These are phyloP conservation scores for Isoetes taiwanensis DNA, from an alignment of 75 land plant genomes.

Conservation along the genomic window DNA sequence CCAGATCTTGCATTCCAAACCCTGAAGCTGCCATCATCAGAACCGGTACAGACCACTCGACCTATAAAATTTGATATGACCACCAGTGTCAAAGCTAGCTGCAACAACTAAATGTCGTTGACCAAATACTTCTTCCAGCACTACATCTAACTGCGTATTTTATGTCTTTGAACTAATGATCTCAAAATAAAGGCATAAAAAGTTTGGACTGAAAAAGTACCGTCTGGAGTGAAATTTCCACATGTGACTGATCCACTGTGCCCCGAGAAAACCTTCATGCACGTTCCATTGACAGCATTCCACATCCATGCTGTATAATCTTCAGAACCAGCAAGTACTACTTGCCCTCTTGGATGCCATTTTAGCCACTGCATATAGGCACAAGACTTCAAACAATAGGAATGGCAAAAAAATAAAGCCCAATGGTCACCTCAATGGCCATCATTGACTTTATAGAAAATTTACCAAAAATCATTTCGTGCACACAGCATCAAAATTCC, in stretches of 20 bases:
- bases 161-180: no score
- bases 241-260: conserved; percentile 73
- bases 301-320: conserved; percentile 85
- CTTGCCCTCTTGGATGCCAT: conserved; percentile 95
- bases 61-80: conserved; percentile 34
- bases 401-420: no score
- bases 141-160: background rate
- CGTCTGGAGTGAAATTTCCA: conserved; percentile 96
- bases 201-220: no score
- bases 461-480: no score
- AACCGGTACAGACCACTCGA: conserved; percentile 73
- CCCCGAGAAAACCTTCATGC: conserved; percentile 56
- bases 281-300: conserved; percentile 70
- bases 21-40: conserved; percentile 71
- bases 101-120: background rate
- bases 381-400: no score
- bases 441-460: no score
- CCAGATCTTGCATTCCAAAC: conserved; percentile 86
- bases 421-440: no score
- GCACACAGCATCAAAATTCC: no score
- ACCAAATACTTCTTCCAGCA: no score
- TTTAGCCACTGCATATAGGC: conserved; percentile 54
- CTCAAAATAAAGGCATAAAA: no score
- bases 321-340: conserved; percentile 85
- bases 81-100: no score